These are phyloP conservation scores for Cutaneotrichosporon cyanovorans DNA, from an alignment of 1,284 basidiomycete species.

Conservation along the genomic window DNA sequence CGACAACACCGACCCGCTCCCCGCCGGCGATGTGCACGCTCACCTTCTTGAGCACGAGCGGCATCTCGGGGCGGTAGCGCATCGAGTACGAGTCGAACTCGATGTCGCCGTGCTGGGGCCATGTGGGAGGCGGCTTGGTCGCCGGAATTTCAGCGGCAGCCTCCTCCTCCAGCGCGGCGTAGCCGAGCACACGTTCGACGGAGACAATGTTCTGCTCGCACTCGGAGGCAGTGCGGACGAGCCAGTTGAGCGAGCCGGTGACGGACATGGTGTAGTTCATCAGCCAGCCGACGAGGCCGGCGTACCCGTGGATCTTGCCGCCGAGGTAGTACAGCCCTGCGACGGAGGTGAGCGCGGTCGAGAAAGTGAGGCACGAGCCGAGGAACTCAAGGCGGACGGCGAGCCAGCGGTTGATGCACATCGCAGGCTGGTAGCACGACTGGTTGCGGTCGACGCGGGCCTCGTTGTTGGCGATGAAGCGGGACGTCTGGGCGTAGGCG, in stretches of 20 bases:
- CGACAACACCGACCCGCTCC: conserved; percentile 77
- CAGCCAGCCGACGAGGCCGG: conserved; percentile 84
- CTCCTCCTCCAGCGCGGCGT: conserved; percentile 68
- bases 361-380: conserved; percentile 71
- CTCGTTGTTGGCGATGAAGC: conserved; percentile 73
- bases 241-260: conserved; percentile 70
- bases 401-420: conserved; percentile 51
- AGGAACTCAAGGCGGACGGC: conserved; percentile 61
- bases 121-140: conserved; percentile 54
- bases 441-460: conserved; percentile 57
- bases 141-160: conserved; percentile 66
- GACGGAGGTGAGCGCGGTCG: conserved; percentile 64
- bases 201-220: conserved; percentile 92
- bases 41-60: conserved; percentile 68
- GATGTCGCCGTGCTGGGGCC: conserved; percentile 71
- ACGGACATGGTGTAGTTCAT: conserved; percentile 77
- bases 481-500: conserved; percentile 59
- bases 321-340: conserved; percentile 59
- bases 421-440: conserved; percentile 49
- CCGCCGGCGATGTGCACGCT: conserved; percentile 57
- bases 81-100: conserved; percentile 73
- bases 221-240: conserved; percentile 81
- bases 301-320: conserved; percentile 55
- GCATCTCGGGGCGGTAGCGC: conserved; percentile 72
- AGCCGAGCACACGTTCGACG: conserved; percentile 58